A percentile compares a stretch with the other conserved stretches of the same genome.
These are phyloP conservation scores for Aegilops longissima DNA, from an alignment of 176 grass and related monocot species.

Conservation along the genomic window DNA sequence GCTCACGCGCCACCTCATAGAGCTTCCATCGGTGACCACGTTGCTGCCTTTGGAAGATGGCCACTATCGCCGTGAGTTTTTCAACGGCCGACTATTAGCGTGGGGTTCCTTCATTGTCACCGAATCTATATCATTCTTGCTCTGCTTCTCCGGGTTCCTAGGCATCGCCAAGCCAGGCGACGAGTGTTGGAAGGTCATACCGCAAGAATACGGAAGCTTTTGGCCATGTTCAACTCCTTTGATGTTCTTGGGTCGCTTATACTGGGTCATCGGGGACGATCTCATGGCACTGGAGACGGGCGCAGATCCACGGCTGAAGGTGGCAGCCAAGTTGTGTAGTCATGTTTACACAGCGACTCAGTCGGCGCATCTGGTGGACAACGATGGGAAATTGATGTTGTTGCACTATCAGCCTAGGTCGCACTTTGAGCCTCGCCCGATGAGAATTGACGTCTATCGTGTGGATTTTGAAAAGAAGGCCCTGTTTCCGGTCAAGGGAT, in stretches of 20 bases:
- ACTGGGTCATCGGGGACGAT: neutral
- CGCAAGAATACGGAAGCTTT: neutral
- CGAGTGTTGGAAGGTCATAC: no score
- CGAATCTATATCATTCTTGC: no score
- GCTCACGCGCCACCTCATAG: neutral
- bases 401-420: neutral
- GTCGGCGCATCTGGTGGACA: neutral
- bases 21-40: neutral
- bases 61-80: no score
- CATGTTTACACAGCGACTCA: neutral
- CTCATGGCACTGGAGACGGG: neutral
- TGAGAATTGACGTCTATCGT: neutral
- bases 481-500: no score
- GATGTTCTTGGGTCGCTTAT: neutral
- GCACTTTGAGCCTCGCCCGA: no score
- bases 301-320: neutral
- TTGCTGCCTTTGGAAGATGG: neutral
- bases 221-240: neutral
- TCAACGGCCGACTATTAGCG: neutral
- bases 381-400: neutral
- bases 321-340: neutral
- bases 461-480: no score
- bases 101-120: neutral
- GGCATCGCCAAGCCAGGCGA: no score
- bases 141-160: neutral